These are phyloP conservation scores for Thamnidium elegans DNA, from an alignment of 192 early-diverging fungal genomes.

Conservation along the genomic window DNA sequence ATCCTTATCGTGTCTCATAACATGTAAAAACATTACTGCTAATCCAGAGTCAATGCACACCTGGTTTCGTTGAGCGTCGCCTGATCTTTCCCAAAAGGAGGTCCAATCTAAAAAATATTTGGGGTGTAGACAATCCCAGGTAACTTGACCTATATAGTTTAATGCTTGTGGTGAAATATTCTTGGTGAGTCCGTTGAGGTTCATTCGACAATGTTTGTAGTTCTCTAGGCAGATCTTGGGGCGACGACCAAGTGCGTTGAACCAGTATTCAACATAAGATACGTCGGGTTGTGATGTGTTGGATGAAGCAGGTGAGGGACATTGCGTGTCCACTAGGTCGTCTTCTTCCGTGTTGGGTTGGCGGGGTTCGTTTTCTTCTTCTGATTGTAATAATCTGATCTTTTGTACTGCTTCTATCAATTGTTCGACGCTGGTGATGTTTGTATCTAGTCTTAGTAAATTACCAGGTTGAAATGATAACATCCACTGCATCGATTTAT, in stretches of 20 bases:
- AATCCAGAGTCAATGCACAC: slow-evolving; percentile 35
- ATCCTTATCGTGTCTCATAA: slow-evolving; percentile 32
- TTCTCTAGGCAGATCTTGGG: slow-evolving; percentile 14
- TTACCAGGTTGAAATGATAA: slow-evolving; percentile 36
- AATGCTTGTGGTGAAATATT: slow-evolving; percentile 27
- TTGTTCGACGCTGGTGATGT: slow-evolving; percentile 38
- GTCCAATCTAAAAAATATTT: slow-evolving; percentile 29
- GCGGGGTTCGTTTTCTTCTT: not conserved
- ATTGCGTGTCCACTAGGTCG: slow-evolving; percentile 13
- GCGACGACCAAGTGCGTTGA: slow-evolving; percentile 1
- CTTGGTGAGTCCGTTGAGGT: slow-evolving; percentile 19
- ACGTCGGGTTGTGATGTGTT: not conserved
- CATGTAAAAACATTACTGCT: slow-evolving; percentile 37
- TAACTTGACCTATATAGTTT: slow-evolving; percentile 33
- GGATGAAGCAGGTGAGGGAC: not conserved
- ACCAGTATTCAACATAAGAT: slow-evolving; percentile 26
- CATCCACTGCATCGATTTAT: slow-evolving; percentile 30
- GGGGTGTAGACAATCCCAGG: slow-evolving; percentile 39
- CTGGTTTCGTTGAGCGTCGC: slow-evolving; percentile 32
- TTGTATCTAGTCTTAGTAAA: slow-evolving; percentile 36
- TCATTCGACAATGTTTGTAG: slow-evolving; percentile 15
- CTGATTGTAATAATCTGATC: slow-evolving; percentile 19
- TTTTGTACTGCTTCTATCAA: slow-evolving; percentile 37
- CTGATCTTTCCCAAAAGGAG: slow-evolving; percentile 36
- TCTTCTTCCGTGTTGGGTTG: slow-evolving; percentile 1